Evolutionary conservation across 257 asterid genomes (phyloP).

Genomic region (Petunia secreta): DNA sequence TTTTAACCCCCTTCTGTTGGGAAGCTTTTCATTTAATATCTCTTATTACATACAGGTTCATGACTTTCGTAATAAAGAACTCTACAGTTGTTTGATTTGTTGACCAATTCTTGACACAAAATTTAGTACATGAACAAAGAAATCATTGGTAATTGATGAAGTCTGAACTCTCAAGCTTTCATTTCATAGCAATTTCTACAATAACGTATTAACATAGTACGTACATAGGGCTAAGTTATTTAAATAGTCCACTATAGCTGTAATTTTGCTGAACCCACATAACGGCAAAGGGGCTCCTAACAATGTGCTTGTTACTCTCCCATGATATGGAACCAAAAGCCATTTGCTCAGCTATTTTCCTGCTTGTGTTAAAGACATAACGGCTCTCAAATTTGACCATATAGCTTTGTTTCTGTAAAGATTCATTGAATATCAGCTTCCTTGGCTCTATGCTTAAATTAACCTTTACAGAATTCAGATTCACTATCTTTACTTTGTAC

Average conservation of each 20-base stretch:
- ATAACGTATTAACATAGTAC: not conserved
- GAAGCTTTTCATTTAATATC: too few relatives aligned
- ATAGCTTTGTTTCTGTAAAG: slow-evolving; percentile 9
- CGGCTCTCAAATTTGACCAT: slow-evolving; percentile 18
- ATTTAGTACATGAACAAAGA: too few relatives aligned
- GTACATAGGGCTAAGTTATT: not conserved
- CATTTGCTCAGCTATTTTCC: slow-evolving; percentile 23
- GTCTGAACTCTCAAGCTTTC: too few relatives aligned
- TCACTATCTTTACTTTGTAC: not conserved
- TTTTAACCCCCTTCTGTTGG: too few relatives aligned
- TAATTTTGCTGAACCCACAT: slow-evolving; percentile 9
- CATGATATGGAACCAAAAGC: slow-evolving; percentile 20
- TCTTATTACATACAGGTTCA: too few relatives aligned
- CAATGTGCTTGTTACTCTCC: slow-evolving; percentile 17
- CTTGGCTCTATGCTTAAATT: not conserved
- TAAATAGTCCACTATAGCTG: not conserved
- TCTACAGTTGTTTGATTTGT: too few relatives aligned
- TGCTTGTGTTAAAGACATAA: not conserved
- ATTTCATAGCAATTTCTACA: too few relatives aligned
- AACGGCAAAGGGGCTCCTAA: slow-evolving; percentile 17
- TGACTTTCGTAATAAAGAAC: too few relatives aligned
- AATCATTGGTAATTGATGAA: too few relatives aligned
- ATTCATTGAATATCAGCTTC: not conserved
- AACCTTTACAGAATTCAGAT: not conserved
- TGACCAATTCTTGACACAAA: too few relatives aligned